Conservation (phyloP, 139 green algal species). For the Yamagishiella unicocca region DNA sequence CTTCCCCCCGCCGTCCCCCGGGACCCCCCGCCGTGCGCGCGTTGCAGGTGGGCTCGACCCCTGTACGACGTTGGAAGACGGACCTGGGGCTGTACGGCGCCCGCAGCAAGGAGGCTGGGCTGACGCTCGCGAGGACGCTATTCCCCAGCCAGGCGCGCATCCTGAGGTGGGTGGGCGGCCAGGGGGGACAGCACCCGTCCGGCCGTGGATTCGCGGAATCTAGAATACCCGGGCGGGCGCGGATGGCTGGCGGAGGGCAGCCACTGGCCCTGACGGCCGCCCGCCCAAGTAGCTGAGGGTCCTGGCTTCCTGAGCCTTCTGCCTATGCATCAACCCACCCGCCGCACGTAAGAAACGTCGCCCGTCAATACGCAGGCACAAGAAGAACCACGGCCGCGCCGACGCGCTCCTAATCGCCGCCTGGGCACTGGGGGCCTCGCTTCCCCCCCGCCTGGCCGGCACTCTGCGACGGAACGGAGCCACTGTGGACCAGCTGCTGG, state of each 20-base stretch:
- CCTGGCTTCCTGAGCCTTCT: not conserved
- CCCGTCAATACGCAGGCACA: conserved; percentile 80
- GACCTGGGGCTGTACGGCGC: conserved; percentile 67
- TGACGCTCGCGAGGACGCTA: conserved; percentile 68
- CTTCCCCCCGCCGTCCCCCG: too few relatives aligned
- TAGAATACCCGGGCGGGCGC: not conserved
- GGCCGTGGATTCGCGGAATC: not conserved
- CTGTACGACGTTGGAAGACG: conserved; percentile 72
- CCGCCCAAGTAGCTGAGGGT: not conserved
- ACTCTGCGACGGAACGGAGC: not conserved
- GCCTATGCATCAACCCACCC: not conserved
- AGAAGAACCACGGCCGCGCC: conserved; percentile 88
- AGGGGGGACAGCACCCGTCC: not conserved
- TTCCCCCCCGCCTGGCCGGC: conserved; percentile 1
- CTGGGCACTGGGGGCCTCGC: conserved; percentile 65
- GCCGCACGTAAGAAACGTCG: too few relatives aligned
- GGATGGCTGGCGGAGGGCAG: not conserved
- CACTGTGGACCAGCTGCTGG: not conserved
- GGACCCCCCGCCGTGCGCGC: too few relatives aligned
- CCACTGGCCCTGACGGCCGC: not conserved
- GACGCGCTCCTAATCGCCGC: conserved; percentile 87
- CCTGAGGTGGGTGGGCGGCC: conserved; percentile 48
- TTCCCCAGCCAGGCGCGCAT: conserved; percentile 52
- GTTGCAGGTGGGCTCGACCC: conserved; percentile 28
- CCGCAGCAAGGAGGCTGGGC: conserved; percentile 73